Conservation (phyloP, 352 stramenopile species). For the Phytophthora citricola region DNA sequence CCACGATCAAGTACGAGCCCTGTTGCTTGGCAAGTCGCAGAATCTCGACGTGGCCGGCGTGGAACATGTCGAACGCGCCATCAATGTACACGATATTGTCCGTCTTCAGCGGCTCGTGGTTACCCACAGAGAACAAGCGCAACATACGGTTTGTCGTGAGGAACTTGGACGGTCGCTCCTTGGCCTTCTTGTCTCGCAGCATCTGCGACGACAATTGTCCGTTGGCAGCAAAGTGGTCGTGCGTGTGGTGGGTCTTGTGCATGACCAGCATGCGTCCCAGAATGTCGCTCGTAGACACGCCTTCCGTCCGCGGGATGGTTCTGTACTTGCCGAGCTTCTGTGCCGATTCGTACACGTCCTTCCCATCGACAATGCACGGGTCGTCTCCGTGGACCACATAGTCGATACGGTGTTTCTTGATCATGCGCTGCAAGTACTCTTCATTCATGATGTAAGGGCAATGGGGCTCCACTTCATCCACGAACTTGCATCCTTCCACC, state of each 20-base stretch:
- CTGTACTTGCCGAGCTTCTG: slow-evolving; percentile 97
- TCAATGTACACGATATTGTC: slow-evolving; percentile 98
- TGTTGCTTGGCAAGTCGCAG: slow-evolving; percentile 93
- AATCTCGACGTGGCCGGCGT: slow-evolving; percentile 97
- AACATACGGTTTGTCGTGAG: slow-evolving; percentile 97
- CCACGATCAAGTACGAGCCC: slow-evolving; percentile 97
- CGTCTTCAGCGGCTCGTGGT: slow-evolving; percentile 86
- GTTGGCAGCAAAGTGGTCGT: slow-evolving; percentile 76
- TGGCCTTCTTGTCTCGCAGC: slow-evolving; percentile 57
- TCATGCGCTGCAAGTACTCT: slow-evolving; percentile 97
- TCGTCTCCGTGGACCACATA: slow-evolving; percentile 99
- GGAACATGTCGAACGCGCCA: slow-evolving; percentile 99
- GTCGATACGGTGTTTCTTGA: slow-evolving; percentile 98
- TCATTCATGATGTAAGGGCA: slow-evolving; percentile 99
- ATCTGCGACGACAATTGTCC: slow-evolving; percentile 83
- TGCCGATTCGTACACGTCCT: slow-evolving; percentile 98
- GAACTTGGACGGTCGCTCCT: slow-evolving; percentile 93
- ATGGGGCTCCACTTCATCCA: slow-evolving; percentile 97
- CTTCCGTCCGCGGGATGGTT: slow-evolving; percentile 96
- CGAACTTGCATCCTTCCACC: slow-evolving; percentile 98
- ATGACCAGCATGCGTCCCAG: slow-evolving; percentile 98
- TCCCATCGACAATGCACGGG: slow-evolving; percentile 98
- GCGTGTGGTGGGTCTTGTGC: slow-evolving; percentile 93
- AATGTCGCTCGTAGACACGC: slow-evolving; percentile 99
- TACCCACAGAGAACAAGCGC: slow-evolving; percentile 90